These are phyloP conservation scores for Cercospora sp. DNA, from an alignment of 2,329 filamentous ascomycete species.

Conservation along the genomic window DNA sequence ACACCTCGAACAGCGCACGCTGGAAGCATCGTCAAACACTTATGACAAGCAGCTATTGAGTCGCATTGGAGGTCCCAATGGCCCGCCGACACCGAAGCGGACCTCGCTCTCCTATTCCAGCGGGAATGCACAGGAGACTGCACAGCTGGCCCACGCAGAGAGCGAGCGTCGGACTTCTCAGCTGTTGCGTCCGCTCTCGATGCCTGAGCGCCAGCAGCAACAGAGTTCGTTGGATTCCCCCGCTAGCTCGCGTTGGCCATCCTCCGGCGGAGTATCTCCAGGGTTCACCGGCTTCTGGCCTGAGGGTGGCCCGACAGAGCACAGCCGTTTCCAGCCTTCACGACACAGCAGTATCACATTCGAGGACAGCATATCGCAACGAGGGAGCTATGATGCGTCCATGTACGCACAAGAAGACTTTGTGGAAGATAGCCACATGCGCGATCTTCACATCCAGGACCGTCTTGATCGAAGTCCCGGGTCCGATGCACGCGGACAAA, in stretches of 20 bases:
- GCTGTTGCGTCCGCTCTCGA: conserved; percentile 46
- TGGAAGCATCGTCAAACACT: conserved; percentile 60
- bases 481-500: conserved; percentile 57
- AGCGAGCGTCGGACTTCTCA: conserved; percentile 46
- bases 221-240: conserved; percentile 43
- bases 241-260: conserved; percentile 41
- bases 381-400: conserved; percentile 64
- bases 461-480: conserved; percentile 45
- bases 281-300: conserved; percentile 48
- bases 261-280: conserved; percentile 47
- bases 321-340: conserved; percentile 29
- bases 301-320: conserved; percentile 31
- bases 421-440: conserved; percentile 56
- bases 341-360: conserved; percentile 45
- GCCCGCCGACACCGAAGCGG: conserved; percentile 55
- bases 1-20: conserved; percentile 58
- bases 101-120: conserved; percentile 35
- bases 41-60: conserved; percentile 64
- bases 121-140: conserved; percentile 33
- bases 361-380: conserved; percentile 54
- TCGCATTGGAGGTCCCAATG: conserved; percentile 57
- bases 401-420: conserved; percentile 54
- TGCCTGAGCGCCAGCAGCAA: conserved; percentile 45
- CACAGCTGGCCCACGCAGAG: conserved; percentile 41
- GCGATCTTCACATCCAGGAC: conserved; percentile 56